Evolutionary conservation across 805 yeast genomes (phyloP), one percentile per base, ranked within the genome.

Genomic region (Sungouiozyma ichnusensis): DNA sequence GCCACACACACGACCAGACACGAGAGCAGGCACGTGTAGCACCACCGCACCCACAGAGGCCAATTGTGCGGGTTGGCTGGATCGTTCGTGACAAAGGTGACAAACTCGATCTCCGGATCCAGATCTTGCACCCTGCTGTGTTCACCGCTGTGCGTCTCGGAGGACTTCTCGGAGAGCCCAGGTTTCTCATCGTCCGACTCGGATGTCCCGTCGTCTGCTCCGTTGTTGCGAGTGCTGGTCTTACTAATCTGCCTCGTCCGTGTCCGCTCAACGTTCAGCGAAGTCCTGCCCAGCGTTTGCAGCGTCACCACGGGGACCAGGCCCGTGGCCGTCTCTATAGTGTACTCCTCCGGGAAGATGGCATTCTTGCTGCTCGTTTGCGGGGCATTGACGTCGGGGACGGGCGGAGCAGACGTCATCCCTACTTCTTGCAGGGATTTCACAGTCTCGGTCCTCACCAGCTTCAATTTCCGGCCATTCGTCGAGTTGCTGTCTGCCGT

Each of bases 61-160:
- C 97, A 87, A 62, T 87, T 87, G 55, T 79, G 81, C 20, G 97
- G 97, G 63, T 88, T 88, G 52, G 77, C 90, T 0, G 94, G 94
- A 60, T 88, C 97, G 48, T 76, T 73, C 16, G 78, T 67, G 5
- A 69, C 66, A 59, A 86, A 87, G 0, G 95, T 87, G 43, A 88
- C 96, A 57, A 85, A 84, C 58, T 85, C 90, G 44, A 81, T 72
- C 39, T 79, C 85, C 5, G 79, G 79, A 52, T 77, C 84, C 33
- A 74, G 54, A 13, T 67, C 71, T 20, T 48, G 52, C 15, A 54
- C 58, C 36, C 52, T 57, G 17, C 53, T 51, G 8, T 42, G 50
- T 44, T 43, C 43, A 44, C 44, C 50, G 43, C 53, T 45, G 4
- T 42, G 46, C 37, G 44, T 59, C 46, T 20, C 20, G 46, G 46